Base-by-base conservation (phyloP, 345 rosid species). In the Mallotus nudiflorus region DNA sequence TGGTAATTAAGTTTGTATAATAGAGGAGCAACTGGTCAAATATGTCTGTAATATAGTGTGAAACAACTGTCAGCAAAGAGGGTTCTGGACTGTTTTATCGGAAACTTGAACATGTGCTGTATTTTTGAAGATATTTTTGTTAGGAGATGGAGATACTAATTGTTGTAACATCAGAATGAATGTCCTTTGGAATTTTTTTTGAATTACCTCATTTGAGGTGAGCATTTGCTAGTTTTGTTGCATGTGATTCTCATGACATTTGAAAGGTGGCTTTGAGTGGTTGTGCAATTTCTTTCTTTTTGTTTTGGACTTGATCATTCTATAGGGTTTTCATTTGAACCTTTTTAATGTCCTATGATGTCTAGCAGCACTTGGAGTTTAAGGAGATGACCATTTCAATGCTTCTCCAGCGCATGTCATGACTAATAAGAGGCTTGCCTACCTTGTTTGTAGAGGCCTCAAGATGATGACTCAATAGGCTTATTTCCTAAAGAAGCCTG, bases 381-480 rank as follows among this genome's bases (percentile, higher is more conserved):
- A 42, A 44, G 69, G 33, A 66, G 69, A 49, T 62, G 22, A 56
- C n/a, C 66, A 49, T 49, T 63, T 45, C 56, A 70, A 65, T 66
- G 71, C 56, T 37, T 58, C 70, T n/a, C 29, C n/a, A n/a, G 58
- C 25, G 44, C 59, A 59, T 66, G 55, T 50, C 12, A 37, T 49
- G 71, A 60, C 44, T 64, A 25, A 48, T 57, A 31, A 65, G 65
- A 57, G 70, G 71, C 25, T 58, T 37, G 51, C 71, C 12, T 63
- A 18, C 55, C 56, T 52, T 57, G 76, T 65, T 57, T 73, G 57
- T 65, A 57, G 68, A 73, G 61, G 66, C 68, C 66, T 66, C 56
- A 53, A 50, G 76, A 28, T 66, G 76, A 66, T 15, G 59, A 58
- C 65, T 62, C 53, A 46, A n/a, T 46, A 44, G 48, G 46, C 44